A percentile compares a stretch with the other conserved stretches of the same genome.
These are phyloP conservation scores for Cerrena zonata DNA, from an alignment of 1,284 basidiomycete species.

Conservation along the genomic window DNA sequence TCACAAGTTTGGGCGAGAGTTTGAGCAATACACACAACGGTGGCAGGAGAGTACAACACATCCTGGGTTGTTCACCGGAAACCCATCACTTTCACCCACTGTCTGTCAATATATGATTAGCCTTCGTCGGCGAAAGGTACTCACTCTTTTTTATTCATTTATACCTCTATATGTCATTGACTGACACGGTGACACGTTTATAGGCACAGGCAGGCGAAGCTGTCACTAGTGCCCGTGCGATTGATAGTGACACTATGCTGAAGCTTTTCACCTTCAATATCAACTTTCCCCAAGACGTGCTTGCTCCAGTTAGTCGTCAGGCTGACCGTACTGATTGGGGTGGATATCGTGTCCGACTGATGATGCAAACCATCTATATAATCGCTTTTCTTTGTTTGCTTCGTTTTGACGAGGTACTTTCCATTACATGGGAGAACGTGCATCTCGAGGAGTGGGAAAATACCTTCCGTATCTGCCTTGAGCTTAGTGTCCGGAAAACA, in stretches of 20 bases:
- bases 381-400: conserved; percentile 16
- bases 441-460: not conserved
- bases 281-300: not conserved
- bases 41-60: conserved; percentile 15
- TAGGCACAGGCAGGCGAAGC: conserved; percentile 13
- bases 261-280: conserved; percentile 11
- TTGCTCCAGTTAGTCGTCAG: not conserved
- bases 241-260: conserved; percentile 10
- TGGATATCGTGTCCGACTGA: conserved; percentile 7
- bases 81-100: conserved; percentile 18
- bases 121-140: conserved; percentile 14
- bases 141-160: too few relatives aligned
- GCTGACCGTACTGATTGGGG: conserved; percentile 11
- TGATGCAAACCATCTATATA: conserved; percentile 13
- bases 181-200: conserved; percentile 10
- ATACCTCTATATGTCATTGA: too few relatives aligned
- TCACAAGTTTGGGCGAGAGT: conserved; percentile 19
- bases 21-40: conserved; percentile 12
- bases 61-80: conserved; percentile 14
- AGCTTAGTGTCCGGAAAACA: not conserved
- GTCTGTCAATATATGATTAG: conserved; percentile 25
- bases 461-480: not conserved
- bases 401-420: conserved; percentile 15
- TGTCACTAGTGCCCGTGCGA: conserved; percentile 15
- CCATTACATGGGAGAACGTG: conserved; percentile 9